Base-by-base conservation (phyloP, 2,329 filamentous ascomycete genomes). In the Penicillium glabrum region DNA sequence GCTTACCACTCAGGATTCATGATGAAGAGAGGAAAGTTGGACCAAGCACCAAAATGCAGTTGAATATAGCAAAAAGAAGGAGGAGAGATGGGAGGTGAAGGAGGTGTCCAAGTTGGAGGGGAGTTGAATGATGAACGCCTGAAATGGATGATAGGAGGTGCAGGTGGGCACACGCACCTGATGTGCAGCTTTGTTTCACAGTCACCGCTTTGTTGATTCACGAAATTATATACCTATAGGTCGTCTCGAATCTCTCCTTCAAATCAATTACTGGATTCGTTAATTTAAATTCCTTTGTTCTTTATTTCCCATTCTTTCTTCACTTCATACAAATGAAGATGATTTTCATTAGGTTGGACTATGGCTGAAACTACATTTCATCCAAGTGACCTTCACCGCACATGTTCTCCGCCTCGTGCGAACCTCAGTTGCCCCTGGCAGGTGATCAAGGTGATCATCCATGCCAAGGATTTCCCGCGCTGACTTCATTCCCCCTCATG, bases 1-100 rank as follows among this genome's bases (percentile, higher is more conserved):
- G 72, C 77, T 70, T 72, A 80, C 77, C 69, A 80, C 77, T 80
- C 77, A 62, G 77, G 77, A 69, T 79, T 79, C 77, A 80, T 80
- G 68, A 67, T 77, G 76, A 64, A 61, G 47, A 48, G 49, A 50
- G 43, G 57, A 51, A 57, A 58, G 51, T 19, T 48, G 39, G 29
- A 48, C 46, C n/a, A 54, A 35, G 16, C 37, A 46, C 48, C 46
- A 48, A 51, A 47, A 26, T 52, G 52, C 54, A 53, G 54, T 53
- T 47, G 41, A 53, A 54, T 62, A 64, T 58, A 61, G 59, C 24
- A 43, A 59, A 55, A 54, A 46, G 10, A 43, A 35, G 31, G 13
- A 37, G n/a, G 52, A 55, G 53, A 59, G 62, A 61, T 59, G 55
- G 54, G 57, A 56, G 51, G 50, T 53, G 50, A 59, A 46, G 33